Percentiles rank a stretch among this genome's conserved stretches.
Evolutionary conservation across 2,329 filamentous ascomycete genomes (phyloP).

Genomic region (Xylariaceae sp.): DNA sequence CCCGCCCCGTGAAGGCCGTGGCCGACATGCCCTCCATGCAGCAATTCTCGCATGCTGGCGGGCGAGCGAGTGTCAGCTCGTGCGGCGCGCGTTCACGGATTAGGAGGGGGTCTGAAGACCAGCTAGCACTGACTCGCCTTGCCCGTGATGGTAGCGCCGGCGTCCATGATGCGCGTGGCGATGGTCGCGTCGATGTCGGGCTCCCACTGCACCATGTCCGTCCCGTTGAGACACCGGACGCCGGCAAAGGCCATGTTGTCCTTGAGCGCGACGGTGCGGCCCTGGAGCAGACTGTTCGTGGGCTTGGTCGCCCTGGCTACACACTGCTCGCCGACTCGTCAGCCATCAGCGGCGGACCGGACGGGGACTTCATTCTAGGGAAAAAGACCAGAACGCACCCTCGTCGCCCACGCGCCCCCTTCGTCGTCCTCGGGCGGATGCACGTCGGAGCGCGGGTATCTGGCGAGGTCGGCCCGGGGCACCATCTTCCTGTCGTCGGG

Average conservation of each 20-base stretch:
- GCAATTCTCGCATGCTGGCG: conserved; percentile 38
- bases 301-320: conserved; percentile 16
- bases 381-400: conserved; percentile 7
- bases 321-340: no score
- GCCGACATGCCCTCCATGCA: conserved; percentile 33
- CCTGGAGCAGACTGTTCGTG: conserved; percentile 22
- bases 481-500: conserved; percentile 14
- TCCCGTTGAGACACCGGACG: conserved; percentile 36
- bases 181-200: conserved; percentile 36
- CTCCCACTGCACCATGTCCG: conserved; percentile 30
- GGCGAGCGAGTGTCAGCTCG: conserved; percentile 1
- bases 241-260: conserved; percentile 39
- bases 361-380: not conserved
- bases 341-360: no score
- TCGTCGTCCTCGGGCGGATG: conserved; percentile 18
- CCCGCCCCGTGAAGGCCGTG: conserved; percentile 36
- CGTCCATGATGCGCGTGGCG: conserved; percentile 32
- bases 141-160: conserved; percentile 34
- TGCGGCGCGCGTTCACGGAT: no score
- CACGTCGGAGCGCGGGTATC: conserved; percentile 20
- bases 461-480: conserved; percentile 17
- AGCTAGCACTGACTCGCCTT: conserved; percentile 23
- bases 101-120: no score
- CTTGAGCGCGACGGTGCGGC: conserved; percentile 36
- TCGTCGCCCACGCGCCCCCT: conserved; percentile 18